Evolutionary conservation across 805 yeast genomes (phyloP), one percentile per base, ranked within the genome.

Genomic region (Helenozyma baotianmanensis): DNA sequence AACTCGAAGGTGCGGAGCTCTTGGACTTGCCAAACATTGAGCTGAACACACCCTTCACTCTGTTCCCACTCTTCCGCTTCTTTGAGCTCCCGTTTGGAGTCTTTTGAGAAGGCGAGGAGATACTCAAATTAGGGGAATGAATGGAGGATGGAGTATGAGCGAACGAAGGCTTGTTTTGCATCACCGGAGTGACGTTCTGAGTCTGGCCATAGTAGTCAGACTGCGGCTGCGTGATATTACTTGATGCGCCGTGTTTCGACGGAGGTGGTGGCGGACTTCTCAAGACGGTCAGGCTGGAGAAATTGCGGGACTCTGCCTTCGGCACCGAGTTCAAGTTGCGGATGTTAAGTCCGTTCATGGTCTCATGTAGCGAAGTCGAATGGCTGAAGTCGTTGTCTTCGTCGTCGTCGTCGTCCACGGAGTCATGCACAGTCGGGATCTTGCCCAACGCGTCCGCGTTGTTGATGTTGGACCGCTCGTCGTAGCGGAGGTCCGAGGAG

Each of bases 21-120:
- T 48, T 43, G 6, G 55, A 53, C 25, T 70, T 59, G 33, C 66
- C 62, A 43, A 76, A 69, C 68, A 72, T 67, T 37, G 62, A 74
- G 3, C 79, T 59, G 33, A 82, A 68, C 2, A 77, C 81, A 5
- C 79, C 82, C 38, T 74, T 72, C 36, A 79, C 72, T 36, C 75
- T 67, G 39, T 66, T 72, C 2, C 76, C 72, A 42, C 69, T 70
- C 42, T 65, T 68, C 33, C 70, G 54, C 28, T 40, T 35, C 31
- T 31, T 36, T 12, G 36, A 7, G n/a, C 29, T 32, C 27, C 35
- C 23, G 15, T 25, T 34, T 12, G 42, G 38, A 10, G 41, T 16
- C 12, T 28, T 40, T 40, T 35, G 31, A 12, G 22, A 35, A 14
- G 32, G 44, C 18, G 35, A 26, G 26, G 33, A 35, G 36, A 41